Conservation (phyloP, 805 yeast genomes). For the Millerago galiae region DNA sequence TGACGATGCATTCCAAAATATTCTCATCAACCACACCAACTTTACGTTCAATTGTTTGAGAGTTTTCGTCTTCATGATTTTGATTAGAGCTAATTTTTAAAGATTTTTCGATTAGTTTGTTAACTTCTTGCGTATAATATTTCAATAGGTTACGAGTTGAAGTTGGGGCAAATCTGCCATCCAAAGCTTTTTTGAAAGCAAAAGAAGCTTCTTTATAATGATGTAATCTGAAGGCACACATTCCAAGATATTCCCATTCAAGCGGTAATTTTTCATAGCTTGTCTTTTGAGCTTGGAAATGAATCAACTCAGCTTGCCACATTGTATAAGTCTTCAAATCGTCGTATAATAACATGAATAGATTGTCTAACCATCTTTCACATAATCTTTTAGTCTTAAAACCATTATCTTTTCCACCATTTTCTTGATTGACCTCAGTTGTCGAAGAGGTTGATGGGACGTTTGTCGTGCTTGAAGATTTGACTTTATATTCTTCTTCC, state of each 20-base stretch:
- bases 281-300: conserved; percentile 82
- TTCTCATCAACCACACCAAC: conserved; percentile 30
- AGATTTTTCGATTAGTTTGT: conserved; percentile 23
- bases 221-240: conserved; percentile 76
- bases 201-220: conserved; percentile 82
- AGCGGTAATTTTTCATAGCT: conserved; percentile 69
- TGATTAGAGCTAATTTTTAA: conserved; percentile 8
- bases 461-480: conserved; percentile 14
- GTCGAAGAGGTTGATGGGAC: not conserved
- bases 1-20: conserved; percentile 64
- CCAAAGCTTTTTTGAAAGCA: conserved; percentile 71
- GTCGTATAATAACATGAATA: conserved; percentile 62
- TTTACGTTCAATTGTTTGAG: conserved; percentile 27
- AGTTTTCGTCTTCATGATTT: conserved; percentile 11
- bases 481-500: conserved; percentile 52
- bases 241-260: conserved; percentile 92
- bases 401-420: conserved; percentile 26
- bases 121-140: conserved; percentile 48
- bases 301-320: conserved; percentile 90
- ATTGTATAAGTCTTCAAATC: conserved; percentile 78
- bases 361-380: conserved; percentile 68
- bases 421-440: not conserved
- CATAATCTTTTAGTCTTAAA: conserved; percentile 61
- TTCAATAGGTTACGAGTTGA: conserved; percentile 70
- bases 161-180: conserved; percentile 71